Percentiles rank a stretch among this genome's conserved stretches.
Conservation (phyloP, 805 yeast species). For the Saccharomycopsis selenospora region DNA sequence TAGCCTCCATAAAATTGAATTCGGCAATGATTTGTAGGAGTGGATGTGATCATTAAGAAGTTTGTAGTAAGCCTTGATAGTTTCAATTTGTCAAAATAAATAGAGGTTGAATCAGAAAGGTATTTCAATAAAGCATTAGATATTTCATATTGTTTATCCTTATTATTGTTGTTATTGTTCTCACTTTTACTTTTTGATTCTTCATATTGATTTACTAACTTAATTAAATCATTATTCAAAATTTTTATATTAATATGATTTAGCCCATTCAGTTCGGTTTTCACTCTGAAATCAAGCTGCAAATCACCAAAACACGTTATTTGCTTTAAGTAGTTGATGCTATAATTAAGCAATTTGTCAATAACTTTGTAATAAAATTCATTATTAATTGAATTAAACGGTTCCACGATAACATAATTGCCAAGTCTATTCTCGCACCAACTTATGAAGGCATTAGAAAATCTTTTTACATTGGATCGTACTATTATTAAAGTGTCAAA, state of each 20-base stretch:
- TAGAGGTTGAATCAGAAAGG: conserved; percentile 2
- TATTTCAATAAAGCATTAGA: conserved; percentile 1
- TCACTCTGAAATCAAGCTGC: conserved; percentile 41
- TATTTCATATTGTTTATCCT: too few relatives aligned
- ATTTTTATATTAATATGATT: conserved; percentile 1
- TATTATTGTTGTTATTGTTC: not conserved
- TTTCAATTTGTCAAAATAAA: conserved; percentile 1
- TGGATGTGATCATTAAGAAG: not conserved
- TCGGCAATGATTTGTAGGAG: not conserved
- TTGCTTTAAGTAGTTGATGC: conserved; percentile 22
- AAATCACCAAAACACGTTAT: conserved; percentile 68
- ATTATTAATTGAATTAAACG: not conserved
- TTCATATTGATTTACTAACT: not conserved
- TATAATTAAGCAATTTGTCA: not conserved
- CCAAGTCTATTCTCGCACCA: conserved; percentile 10
- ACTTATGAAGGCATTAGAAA: conserved; percentile 6
- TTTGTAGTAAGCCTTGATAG: not conserved
- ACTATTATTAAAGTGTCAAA: conserved; percentile 8
- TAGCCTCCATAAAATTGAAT: not conserved
- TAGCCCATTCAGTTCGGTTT: conserved; percentile 3
- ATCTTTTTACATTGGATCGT: not conserved
- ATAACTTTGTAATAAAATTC: not conserved
- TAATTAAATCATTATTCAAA: conserved; percentile 3
- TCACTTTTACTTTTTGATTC: not conserved
- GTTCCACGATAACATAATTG: conserved; percentile 4